Percentiles rank a stretch among this genome's conserved stretches.
Evolutionary conservation across 1,284 basidiomycete species (phyloP).

Genomic region (Sanghuangporus weigelae): DNA sequence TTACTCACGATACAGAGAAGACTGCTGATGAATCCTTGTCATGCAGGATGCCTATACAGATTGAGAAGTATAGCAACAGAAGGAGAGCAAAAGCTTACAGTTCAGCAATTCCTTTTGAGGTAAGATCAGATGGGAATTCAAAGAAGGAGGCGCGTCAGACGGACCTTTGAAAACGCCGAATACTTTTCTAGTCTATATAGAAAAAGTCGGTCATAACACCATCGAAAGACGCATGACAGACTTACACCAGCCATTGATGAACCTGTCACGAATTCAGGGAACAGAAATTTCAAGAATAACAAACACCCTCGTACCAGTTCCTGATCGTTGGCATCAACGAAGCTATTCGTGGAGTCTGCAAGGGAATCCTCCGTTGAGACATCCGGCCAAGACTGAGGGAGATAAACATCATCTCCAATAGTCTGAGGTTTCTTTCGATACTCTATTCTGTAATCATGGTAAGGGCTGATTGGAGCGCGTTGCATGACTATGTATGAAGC

Average conservation of each 20-base stretch:
- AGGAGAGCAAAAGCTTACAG: slow-evolving; percentile 30
- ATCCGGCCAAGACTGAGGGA: slow-evolving; percentile 18
- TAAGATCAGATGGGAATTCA: neutral
- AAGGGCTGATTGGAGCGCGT: neutral
- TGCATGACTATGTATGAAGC: neutral
- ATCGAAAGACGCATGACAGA: neutral
- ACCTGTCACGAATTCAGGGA: slow-evolving; percentile 30
- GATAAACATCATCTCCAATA: slow-evolving; percentile 17
- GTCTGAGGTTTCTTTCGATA: slow-evolving; percentile 12
- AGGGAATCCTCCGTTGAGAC: neutral
- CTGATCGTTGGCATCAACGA: slow-evolving; percentile 36
- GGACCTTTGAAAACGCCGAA: slow-evolving; percentile 48
- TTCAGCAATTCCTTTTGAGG: slow-evolving; percentile 44
- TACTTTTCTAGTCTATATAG: slow-evolving; percentile 57
- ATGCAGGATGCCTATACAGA: slow-evolving; percentile 35
- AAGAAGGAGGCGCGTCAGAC: neutral
- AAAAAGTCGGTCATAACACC: neutral
- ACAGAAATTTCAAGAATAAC: neutral
- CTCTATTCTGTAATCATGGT: slow-evolving; percentile 14
- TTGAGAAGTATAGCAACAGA: neutral
- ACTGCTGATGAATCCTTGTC: slow-evolving; percentile 44
- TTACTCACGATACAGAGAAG: slow-evolving; percentile 50
- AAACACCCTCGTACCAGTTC: slow-evolving; percentile 33
- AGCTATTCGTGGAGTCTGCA: slow-evolving; percentile 16
- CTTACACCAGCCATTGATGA: slow-evolving; percentile 53